These are phyloP conservation scores for Colletotrichum sidae DNA, from an alignment of 2,329 filamentous ascomycete genomes.

Conservation along the genomic window DNA sequence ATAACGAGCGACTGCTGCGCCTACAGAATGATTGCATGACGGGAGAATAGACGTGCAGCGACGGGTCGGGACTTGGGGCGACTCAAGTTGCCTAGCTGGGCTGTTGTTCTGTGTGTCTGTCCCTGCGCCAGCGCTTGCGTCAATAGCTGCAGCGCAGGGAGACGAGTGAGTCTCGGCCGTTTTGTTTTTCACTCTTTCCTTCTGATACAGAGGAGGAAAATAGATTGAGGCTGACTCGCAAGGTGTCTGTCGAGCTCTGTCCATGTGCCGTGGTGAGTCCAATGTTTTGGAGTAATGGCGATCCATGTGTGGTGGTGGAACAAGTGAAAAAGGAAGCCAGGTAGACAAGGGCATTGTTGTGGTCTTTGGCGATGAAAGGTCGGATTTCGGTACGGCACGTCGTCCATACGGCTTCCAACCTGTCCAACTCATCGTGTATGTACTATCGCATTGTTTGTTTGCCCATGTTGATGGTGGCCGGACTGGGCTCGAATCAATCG, in stretches of 20 bases:
- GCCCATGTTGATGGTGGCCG: too few relatives aligned
- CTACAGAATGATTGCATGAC: neutral
- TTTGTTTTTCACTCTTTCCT: too few relatives aligned
- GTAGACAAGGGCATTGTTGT: too few relatives aligned
- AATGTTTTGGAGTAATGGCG: conserved; percentile 33
- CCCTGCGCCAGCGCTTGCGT: neutral
- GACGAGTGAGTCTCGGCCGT: too few relatives aligned
- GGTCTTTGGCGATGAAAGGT: too few relatives aligned
- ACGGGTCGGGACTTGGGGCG: neutral
- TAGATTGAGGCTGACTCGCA: too few relatives aligned
- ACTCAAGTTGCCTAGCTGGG: neutral
- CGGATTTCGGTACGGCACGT: too few relatives aligned
- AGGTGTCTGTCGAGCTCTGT: neutral
- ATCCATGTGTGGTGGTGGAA: conserved; percentile 20
- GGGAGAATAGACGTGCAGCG: neutral
- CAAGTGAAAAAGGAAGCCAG: conserved; percentile 4
- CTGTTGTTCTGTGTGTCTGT: neutral
- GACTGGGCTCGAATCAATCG: too few relatives aligned
- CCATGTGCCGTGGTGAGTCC: conserved; percentile 22
- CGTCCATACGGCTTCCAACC: too few relatives aligned
- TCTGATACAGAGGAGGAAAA: neutral
- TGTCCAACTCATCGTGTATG: too few relatives aligned
- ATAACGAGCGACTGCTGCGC: neutral
- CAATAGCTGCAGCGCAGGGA: conserved; percentile 6
- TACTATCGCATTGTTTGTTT: too few relatives aligned